Conservation (phyloP, 441 rosid genomes). For the Rhodomyrtus psidioides region DNA sequence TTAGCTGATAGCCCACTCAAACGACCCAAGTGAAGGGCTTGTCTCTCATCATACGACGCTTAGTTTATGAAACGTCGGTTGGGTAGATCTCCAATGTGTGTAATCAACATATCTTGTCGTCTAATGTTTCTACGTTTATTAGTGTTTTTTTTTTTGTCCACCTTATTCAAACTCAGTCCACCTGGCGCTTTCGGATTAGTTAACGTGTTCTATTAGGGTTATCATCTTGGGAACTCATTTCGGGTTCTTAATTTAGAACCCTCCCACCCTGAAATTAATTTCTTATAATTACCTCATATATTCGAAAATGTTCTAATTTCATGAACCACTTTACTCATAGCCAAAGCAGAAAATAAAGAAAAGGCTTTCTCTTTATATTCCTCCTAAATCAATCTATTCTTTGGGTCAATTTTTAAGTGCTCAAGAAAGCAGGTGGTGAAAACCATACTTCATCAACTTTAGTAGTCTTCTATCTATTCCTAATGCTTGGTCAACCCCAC, state of each 20-base stretch:
- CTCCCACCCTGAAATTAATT: too few species aligned
- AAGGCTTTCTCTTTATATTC: background rate
- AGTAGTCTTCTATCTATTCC: background rate
- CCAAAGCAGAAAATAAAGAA: background rate
- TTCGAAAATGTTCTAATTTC: too few species aligned
- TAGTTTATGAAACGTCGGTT: background rate
- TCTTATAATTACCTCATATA: too few species aligned
- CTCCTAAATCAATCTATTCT: background rate
- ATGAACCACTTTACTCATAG: background rate
- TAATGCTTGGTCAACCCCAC: background rate
- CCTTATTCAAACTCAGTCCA: background rate
- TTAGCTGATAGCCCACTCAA: background rate
- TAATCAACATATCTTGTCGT: background rate
- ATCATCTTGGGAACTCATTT: background rate
- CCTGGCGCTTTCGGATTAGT: background rate
- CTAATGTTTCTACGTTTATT: background rate
- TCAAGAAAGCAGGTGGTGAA: background rate
- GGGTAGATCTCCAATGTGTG: background rate
- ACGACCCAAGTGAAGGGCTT: background rate
- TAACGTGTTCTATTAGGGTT: background rate
- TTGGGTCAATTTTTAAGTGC: background rate
- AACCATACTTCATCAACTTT: background rate
- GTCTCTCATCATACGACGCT: background rate
- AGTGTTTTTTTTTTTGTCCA: background rate
- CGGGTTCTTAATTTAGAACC: too few species aligned